These are phyloP conservation scores for Aspergillus biplanus DNA, from an alignment of 495 filamentous ascomycete species.

Conservation along the genomic window DNA sequence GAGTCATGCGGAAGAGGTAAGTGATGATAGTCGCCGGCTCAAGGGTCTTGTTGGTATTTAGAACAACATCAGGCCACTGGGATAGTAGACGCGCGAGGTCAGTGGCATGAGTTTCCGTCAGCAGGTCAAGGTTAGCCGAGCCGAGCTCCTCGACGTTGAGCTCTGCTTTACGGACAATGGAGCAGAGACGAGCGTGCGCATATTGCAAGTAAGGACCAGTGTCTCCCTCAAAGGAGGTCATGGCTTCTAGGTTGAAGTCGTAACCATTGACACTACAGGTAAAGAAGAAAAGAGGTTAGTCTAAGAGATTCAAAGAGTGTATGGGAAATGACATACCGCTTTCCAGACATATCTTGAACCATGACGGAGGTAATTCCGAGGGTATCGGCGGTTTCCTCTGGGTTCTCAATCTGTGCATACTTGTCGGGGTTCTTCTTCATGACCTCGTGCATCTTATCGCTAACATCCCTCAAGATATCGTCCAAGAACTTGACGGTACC, in stretches of 20 bases:
- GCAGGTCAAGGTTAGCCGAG: slow-evolving; percentile 57
- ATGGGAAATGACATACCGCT: slow-evolving; percentile 53
- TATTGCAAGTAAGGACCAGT: slow-evolving; percentile 74
- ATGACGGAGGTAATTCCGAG: slow-evolving; percentile 72
- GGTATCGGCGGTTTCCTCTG: slow-evolving; percentile 54
- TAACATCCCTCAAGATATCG: slow-evolving; percentile 65
- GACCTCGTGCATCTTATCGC: slow-evolving; percentile 73
- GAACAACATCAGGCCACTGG: slow-evolving; percentile 65
- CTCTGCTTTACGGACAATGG: slow-evolving; percentile 59
- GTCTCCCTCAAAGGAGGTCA: slow-evolving; percentile 73
- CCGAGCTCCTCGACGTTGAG: slow-evolving; percentile 47
- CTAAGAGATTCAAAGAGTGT: not conserved
- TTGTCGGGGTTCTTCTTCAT: slow-evolving; percentile 68
- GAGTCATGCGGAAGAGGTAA: slow-evolving; percentile 90
- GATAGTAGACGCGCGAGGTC: slow-evolving; percentile 63
- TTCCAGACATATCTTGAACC: slow-evolving; percentile 73
- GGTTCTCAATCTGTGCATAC: slow-evolving; percentile 66
- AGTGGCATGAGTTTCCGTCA: slow-evolving; percentile 59
- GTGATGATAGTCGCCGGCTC: slow-evolving; percentile 72
- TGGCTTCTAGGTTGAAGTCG: slow-evolving; percentile 67
- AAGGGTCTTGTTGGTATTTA: slow-evolving; percentile 63
- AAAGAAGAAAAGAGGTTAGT: slow-evolving; percentile 14
- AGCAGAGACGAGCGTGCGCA: slow-evolving; percentile 68
- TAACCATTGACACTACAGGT: slow-evolving; percentile 63
- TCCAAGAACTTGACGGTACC: slow-evolving; percentile 73